Percentiles rank a stretch among this genome's conserved stretches.
phyloP scores from a whole-genome alignment of 257 asterid species.

The Schizonepeta tenuifolia region DNA sequence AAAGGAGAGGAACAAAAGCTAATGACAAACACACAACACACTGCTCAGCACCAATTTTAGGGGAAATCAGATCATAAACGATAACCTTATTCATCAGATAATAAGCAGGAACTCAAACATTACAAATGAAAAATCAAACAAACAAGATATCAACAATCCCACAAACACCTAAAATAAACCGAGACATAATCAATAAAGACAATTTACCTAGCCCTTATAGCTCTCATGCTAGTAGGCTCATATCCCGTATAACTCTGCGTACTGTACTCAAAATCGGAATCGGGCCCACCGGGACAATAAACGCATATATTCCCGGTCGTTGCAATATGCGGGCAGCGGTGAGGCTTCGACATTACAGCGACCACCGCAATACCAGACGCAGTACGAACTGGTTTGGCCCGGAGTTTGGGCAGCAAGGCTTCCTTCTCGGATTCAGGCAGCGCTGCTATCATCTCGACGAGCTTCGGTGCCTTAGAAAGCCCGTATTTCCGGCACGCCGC shows the following conservation, averaged over 20 bases:
- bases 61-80: background rate
- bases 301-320: slow-evolving; percentile 97
- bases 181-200: background rate
- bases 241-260: slow-evolving; percentile 98
- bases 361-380: slow-evolving; percentile 99
- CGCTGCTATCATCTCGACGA: slow-evolving; percentile 98
- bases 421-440: slow-evolving; percentile 92
- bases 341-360: slow-evolving; percentile 99
- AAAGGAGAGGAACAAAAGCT: background rate
- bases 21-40: background rate
- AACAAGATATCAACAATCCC: background rate
- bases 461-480: slow-evolving; percentile 90
- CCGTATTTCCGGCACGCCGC: slow-evolving; percentile 94
- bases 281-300: slow-evolving; percentile 98
- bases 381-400: slow-evolving; percentile 96
- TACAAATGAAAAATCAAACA: background rate
- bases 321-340: slow-evolving; percentile 97
- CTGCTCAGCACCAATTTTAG: too few species aligned
- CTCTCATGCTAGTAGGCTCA: slow-evolving; percentile 99
- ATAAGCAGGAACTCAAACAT: background rate
- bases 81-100: background rate
- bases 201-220: slow-evolving; percentile 91
- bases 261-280: slow-evolving; percentile 97
- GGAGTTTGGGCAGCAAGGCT: slow-evolving; percentile 81
- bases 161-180: background rate